Conservation (phyloP, 768 basidiomycete genomes). For the Artomyces pyxidatus region DNA sequence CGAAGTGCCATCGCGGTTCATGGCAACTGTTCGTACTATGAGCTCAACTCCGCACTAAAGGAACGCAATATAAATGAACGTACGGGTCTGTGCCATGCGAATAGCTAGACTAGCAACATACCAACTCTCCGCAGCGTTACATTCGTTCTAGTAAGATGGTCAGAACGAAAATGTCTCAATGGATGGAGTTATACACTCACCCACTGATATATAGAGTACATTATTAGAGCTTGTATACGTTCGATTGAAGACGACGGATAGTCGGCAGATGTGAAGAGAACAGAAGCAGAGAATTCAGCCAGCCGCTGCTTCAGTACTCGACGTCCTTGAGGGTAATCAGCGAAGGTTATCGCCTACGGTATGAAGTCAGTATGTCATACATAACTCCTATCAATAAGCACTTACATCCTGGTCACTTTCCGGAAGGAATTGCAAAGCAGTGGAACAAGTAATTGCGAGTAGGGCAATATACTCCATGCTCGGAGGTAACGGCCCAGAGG, state of each 20-base stretch:
- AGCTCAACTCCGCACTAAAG: too few species aligned
- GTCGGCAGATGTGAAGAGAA: slow-evolving; percentile 8
- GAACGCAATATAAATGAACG: not conserved
- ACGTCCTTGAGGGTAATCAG: slow-evolving; percentile 15
- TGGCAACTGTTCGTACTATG: slow-evolving; percentile 7
- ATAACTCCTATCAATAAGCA: not conserved
- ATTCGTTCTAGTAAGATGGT: slow-evolving; percentile 5
- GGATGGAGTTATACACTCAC: not conserved
- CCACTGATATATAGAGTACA: slow-evolving; percentile 16
- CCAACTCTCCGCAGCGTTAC: slow-evolving; percentile 9
- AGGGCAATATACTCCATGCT: slow-evolving; percentile 16
- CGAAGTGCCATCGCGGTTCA: slow-evolving; percentile 18
- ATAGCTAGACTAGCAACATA: slow-evolving; percentile 15
- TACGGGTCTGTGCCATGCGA: slow-evolving; percentile 19
- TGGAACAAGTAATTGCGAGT: slow-evolving; percentile 18
- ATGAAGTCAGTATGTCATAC: not conserved
- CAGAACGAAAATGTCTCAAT: too few species aligned
- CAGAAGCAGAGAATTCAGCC: slow-evolving; percentile 14
- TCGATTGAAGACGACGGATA: slow-evolving; percentile 14
- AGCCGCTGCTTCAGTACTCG: slow-evolving; percentile 14
- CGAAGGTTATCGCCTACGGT: slow-evolving; percentile 11
- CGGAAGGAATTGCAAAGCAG: slow-evolving; percentile 18
- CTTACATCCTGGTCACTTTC: slow-evolving; percentile 16
- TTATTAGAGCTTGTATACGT: slow-evolving; percentile 16
- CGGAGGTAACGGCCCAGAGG: slow-evolving; percentile 11